Percentiles rank a stretch among this genome's conserved stretches.
phyloP scores from a whole-genome alignment of 2,329 filamentous ascomycete species.

The Whalleya microplaca region DNA sequence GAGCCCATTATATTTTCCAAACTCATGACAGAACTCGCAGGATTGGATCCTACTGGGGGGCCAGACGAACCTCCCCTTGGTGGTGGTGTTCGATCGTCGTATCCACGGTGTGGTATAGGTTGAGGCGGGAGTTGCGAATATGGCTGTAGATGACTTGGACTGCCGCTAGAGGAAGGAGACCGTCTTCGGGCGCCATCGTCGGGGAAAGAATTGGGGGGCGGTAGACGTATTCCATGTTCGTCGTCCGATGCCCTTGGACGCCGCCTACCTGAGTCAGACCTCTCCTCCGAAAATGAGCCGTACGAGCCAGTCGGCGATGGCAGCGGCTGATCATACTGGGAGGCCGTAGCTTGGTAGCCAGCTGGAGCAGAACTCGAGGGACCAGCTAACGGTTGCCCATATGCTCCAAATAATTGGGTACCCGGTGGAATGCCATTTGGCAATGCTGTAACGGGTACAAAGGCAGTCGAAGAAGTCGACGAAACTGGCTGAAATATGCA shows the following conservation, averaged over 20 bases:
- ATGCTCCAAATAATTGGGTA: slow-evolving; percentile 60
- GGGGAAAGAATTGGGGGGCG: slow-evolving; percentile 46
- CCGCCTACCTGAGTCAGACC: slow-evolving; percentile 38
- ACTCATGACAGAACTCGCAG: slow-evolving; percentile 56
- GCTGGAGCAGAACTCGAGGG: slow-evolving; percentile 29
- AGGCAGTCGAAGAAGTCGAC: slow-evolving; percentile 58
- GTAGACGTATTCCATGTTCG: slow-evolving; percentile 46
- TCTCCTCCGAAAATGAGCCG: slow-evolving; percentile 43
- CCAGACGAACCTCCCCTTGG: slow-evolving; percentile 47
- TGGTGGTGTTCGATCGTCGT: slow-evolving; percentile 43
- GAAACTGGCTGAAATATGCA: slow-evolving; percentile 65
- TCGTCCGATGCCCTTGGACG: slow-evolving; percentile 42
- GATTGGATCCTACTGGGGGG: slow-evolving; percentile 36
- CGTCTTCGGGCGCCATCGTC: slow-evolving; percentile 56
- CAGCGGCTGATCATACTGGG: slow-evolving; percentile 37
- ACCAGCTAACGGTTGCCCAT: slow-evolving; percentile 56
- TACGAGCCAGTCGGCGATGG: slow-evolving; percentile 43
- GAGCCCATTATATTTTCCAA: slow-evolving; percentile 54
- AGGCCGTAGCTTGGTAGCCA: slow-evolving; percentile 21
- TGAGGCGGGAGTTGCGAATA: slow-evolving; percentile 40
- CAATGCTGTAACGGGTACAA: slow-evolving; percentile 61
- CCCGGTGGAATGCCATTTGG: slow-evolving; percentile 62
- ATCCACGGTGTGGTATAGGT: slow-evolving; percentile 32
- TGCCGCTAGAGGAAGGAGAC: slow-evolving; percentile 57
- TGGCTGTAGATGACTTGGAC: slow-evolving; percentile 48